A percentile compares a stretch with the other conserved stretches of the same genome.
Evolutionary conservation across 352 stramenopile species (phyloP).

Genomic region (Thalassiosira exigua): DNA sequence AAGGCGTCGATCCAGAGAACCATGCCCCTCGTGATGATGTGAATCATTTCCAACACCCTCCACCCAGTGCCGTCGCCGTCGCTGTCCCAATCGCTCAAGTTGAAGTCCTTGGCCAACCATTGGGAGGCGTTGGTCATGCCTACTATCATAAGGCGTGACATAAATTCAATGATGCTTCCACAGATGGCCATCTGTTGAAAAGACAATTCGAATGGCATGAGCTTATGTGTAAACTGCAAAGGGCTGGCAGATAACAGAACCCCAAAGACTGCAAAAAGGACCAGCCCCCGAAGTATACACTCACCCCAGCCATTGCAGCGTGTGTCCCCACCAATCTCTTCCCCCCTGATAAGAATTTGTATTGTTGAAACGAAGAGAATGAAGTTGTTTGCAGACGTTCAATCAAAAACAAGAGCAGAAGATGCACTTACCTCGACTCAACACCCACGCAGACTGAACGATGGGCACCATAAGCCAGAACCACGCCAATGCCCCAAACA

Average conservation of each 20-base stretch:
- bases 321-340: constrained; percentile 62
- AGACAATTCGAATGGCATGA: background rate
- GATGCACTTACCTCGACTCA: constrained; percentile 57
- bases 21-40: constrained; percentile 64
- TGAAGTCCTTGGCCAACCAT: constrained; percentile 70
- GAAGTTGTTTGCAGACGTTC: no score
- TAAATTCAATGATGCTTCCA: constrained; percentile 69
- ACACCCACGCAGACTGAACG: constrained; percentile 70
- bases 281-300: background rate
- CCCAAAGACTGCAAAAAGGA: no score
- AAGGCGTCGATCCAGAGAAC: constrained; percentile 75
- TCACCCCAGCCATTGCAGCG: constrained; percentile 55
- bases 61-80: constrained; percentile 65
- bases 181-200: constrained; percentile 49
- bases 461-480: constrained; percentile 73
- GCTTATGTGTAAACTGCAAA: no score
- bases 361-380: no score
- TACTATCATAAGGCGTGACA: constrained; percentile 63
- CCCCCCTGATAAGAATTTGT: no score
- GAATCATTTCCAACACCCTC: constrained; percentile 72
- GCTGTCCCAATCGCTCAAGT: constrained; percentile 69
- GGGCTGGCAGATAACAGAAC: no score
- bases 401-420: no score
- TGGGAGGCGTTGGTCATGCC: constrained; percentile 59
- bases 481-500: constrained; percentile 71